Conservation (phyloP, 2,329 filamentous ascomycete genomes). For the Colletotrichum shisoi region DNA sequence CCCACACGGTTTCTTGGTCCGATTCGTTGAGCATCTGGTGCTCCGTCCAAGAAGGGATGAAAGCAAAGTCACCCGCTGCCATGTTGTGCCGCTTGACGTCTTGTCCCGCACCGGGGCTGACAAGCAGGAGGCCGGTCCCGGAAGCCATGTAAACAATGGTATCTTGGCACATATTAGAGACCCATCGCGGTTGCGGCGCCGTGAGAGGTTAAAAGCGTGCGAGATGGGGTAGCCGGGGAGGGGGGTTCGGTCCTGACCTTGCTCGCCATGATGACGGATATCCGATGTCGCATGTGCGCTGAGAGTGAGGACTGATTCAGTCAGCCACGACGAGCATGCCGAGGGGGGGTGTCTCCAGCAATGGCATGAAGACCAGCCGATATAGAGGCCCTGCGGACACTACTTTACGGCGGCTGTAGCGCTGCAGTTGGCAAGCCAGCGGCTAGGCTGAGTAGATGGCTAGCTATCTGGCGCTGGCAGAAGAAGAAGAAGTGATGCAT, state of each 20-base stretch:
- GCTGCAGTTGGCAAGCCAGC: neutral
- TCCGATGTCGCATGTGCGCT: slow-evolving; percentile 68
- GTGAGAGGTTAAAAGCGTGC: neutral
- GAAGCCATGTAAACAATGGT: slow-evolving; percentile 72
- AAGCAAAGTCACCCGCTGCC: slow-evolving; percentile 71
- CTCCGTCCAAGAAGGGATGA: slow-evolving; percentile 74
- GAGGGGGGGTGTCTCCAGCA: neutral
- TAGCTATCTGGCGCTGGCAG: neutral
- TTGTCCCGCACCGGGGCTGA: slow-evolving; percentile 61
- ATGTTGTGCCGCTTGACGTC: slow-evolving; percentile 64
- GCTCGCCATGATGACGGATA: slow-evolving; percentile 74
- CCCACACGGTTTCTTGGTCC: slow-evolving; percentile 68
- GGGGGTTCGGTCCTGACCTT: slow-evolving; percentile 56
- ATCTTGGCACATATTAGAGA: slow-evolving; percentile 54
- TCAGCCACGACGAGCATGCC: slow-evolving; percentile 41
- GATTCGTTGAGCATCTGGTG: slow-evolving; percentile 74
- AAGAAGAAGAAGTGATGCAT: slow-evolving; percentile 2
- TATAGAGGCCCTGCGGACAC: no score
- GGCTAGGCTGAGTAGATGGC: neutral
- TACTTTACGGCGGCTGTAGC: neutral
- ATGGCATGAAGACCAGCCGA: no score
- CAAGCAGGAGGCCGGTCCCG: slow-evolving; percentile 68
- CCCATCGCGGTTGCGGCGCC: neutral
- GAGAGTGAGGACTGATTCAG: slow-evolving; percentile 64
- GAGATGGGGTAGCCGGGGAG: slow-evolving; percentile 10